Base-by-base conservation (phyloP, 2,329 filamentous ascomycete genomes). In the Metarhizium anisopliae region DNA sequence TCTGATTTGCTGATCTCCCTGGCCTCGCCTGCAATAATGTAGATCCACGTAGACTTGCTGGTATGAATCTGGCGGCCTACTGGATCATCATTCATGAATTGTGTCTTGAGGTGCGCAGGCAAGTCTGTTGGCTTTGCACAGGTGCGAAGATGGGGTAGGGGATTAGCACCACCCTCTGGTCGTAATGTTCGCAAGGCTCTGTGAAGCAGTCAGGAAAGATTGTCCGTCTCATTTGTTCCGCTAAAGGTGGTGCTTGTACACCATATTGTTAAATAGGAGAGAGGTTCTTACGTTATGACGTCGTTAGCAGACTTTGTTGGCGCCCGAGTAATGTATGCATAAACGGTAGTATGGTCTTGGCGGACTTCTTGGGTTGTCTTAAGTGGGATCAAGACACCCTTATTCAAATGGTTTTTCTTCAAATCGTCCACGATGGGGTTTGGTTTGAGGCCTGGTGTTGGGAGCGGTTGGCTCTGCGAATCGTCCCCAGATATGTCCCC, bases 101-200 rank as follows among this genome's bases (percentile, higher is more conserved):
- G 75, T 6, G 77, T 75, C 67, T 84, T 84, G 59, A 88, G 75
- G 62, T 86, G 84, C 30, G 77, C 73, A 10, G 87, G 86, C 8
- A 92, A 76, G 64, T 87, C 85, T 54, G 76, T 74, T 50, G 81
- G 81, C 69, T 91, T 90, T 57, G 85, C 87, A 68, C 90, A 89
- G 68, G 88, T 82, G 60, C 88, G 86, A 55, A 93, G 77, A 72
- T 93, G 84, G 72, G 83, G 80, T 63, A 86, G 75, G 75, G 80
- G 81, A 70, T 84, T 81, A 77, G 78, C 80, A 65, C 79, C 78
- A 67, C 81, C 81, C 64, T 83, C 79, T 64, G 80, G 80, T 58
- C 82, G 72, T 66, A 83, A 69, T 54, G 74, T 72, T 63, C 80
- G 78, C 62, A 85, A 71, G 58, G 81, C 76, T 59, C 82, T 84